Percentiles rank a stretch among this genome's conserved stretches.
Evolutionary conservation across 371 early-diverging fungal species (phyloP).

Genomic region (Thermomucor indicae-seudaticae): DNA sequence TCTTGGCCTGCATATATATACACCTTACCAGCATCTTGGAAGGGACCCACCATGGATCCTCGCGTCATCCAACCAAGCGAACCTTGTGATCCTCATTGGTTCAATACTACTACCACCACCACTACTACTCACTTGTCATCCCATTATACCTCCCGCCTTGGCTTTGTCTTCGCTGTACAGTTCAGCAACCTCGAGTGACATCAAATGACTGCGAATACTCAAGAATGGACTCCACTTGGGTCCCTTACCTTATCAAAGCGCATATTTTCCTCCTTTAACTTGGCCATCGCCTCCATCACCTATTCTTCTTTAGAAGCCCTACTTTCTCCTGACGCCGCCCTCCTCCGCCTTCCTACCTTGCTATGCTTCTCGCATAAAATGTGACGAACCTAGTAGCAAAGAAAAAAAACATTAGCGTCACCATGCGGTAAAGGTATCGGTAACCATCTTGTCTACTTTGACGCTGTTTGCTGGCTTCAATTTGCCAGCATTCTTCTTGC

Average conservation of each 20-base stretch:
- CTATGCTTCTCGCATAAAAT: slow-evolving; percentile 84
- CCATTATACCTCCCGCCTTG: slow-evolving; percentile 46
- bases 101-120: background rate
- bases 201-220: too few species aligned
- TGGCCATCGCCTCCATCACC: slow-evolving; percentile 56
- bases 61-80: slow-evolving; percentile 84
- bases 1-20: background rate
- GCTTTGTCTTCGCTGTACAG: slow-evolving; percentile 89
- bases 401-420: slow-evolving; percentile 1
- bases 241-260: slow-evolving; percentile 53
- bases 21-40: slow-evolving; percentile 73
- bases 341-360: slow-evolving; percentile 46
- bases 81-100: slow-evolving; percentile 8
- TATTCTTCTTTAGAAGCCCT: slow-evolving; percentile 4
- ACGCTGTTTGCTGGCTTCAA: slow-evolving; percentile 76
- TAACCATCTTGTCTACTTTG: too few species aligned
- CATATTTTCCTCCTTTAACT: slow-evolving; percentile 54
- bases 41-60: slow-evolving; percentile 88
- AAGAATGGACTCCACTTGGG: too few species aligned
- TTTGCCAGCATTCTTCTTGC: slow-evolving; percentile 53
- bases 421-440: too few species aligned
- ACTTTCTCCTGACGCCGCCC: too few species aligned
- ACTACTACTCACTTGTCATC: background rate
- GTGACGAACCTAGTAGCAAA: slow-evolving; percentile 63
- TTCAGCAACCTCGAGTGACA: slow-evolving; percentile 71